Base-by-base conservation (phyloP, 495 filamentous ascomycete genomes). In the Penicillium atrosanguineum region DNA sequence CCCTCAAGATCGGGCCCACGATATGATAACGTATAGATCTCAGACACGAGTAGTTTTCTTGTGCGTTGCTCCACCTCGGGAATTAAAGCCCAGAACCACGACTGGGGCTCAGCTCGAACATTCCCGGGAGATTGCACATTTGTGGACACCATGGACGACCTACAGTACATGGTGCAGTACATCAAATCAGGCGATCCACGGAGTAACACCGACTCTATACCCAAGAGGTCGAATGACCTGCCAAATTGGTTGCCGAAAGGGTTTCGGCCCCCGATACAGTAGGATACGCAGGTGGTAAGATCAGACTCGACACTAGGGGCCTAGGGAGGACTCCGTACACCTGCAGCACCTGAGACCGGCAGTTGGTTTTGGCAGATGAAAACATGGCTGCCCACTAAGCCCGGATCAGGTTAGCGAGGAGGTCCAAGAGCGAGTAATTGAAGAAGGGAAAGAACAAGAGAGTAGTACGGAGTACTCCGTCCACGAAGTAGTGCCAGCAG, bases 341-440 rank as follows among this genome's bases (percentile, higher is more conserved):
- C 31, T 34, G 31, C 31, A 34, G 31, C 11, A 7, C 28, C 28
- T 8, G 7, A 34, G 31, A 1, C 31, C 31, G 31, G 31, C 31
- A 34, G 31, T 34, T 34, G 31, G 11, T 34, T 12, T 34, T 46
- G 46, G 52, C 52, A 55, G 45, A 59, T 55, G 45, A 12, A 42
- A 41, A 42, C 15, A 39, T 45, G 53, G 44, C 25, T 43, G 39
- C n/a, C 36, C 34, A 29, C 53, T 65, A 65, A 52, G 26, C 63
- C 60, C 21, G 31, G 46, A 47, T 9, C 1, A 48, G 60, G 49
- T 28, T 61, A 60, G 57, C 26, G 38, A 37, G 34, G 44, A 45
- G 45, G 48, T 21, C 48, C 52, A 55, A 23, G 36, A 20, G 39
- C 21, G 18, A 9, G 18, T 12, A 4, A n/a, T 40, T 36, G 15